phyloP scores from a whole-genome alignment of 306 rosid species.

The Prunus dulcis region DNA sequence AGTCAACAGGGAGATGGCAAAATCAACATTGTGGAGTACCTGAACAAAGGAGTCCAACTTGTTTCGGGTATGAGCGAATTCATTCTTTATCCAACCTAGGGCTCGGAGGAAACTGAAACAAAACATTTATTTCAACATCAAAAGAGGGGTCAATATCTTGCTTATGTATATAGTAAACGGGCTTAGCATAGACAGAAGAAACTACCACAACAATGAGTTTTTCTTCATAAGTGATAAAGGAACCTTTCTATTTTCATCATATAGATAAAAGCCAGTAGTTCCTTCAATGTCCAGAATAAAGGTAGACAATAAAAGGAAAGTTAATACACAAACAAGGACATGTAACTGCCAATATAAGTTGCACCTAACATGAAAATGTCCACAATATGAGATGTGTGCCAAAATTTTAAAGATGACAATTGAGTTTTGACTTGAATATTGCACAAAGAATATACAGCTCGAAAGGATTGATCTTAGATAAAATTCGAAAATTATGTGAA shows the following conservation, averaged over 20 bases:
- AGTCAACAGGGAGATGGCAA: neutral
- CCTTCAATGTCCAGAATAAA: neutral
- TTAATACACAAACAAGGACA: neutral
- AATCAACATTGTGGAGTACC: slow-evolving; percentile 27
- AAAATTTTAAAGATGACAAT: neutral
- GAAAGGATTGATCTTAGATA: neutral
- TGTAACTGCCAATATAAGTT: neutral
- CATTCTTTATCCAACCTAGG: slow-evolving; percentile 37
- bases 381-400: neutral
- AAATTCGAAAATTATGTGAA: neutral
- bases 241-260: neutral
- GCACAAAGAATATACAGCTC: neutral
- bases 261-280: neutral
- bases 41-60: slow-evolving; percentile 41
- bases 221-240: neutral
- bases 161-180: neutral
- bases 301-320: neutral
- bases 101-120: slow-evolving; percentile 36
- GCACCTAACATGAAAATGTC: neutral
- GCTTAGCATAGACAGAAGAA: neutral
- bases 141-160: neutral
- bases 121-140: neutral
- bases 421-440: neutral
- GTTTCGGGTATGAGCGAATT: slow-evolving; percentile 32
- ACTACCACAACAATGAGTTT: neutral